Evolutionary conservation across 352 stramenopile genomes (phyloP).

Genomic region (Hyaloperonospora arabidopsidis): DNA sequence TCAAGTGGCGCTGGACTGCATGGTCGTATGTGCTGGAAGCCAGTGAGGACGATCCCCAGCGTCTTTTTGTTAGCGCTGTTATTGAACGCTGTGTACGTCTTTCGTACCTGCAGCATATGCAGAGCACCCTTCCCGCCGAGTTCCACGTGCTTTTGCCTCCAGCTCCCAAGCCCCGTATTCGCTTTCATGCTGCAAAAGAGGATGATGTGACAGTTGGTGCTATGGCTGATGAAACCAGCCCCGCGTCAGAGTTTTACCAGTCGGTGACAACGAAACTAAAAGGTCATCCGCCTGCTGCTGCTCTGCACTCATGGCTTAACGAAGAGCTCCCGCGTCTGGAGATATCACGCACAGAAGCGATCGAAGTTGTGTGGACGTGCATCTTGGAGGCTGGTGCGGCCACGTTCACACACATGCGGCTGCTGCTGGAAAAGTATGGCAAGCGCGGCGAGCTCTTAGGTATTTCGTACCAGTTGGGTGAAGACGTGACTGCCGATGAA

Average conservation of each 20-base stretch:
- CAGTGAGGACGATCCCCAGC: slow-evolving; percentile 70
- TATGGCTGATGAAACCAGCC: slow-evolving; percentile 7
- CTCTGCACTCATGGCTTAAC: slow-evolving; percentile 51
- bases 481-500: slow-evolving; percentile 31
- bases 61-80: slow-evolving; percentile 76
- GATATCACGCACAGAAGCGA: slow-evolving; percentile 38
- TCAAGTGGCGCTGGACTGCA: slow-evolving; percentile 75
- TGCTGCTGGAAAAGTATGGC: slow-evolving; percentile 76
- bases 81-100: slow-evolving; percentile 80
- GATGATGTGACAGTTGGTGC: slow-evolving; percentile 7
- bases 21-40: slow-evolving; percentile 77
- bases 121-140: slow-evolving; percentile 54
- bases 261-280: slow-evolving; percentile 62
- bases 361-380: slow-evolving; percentile 71
- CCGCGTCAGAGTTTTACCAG: slow-evolving; percentile 46
- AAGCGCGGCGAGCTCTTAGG: slow-evolving; percentile 42
- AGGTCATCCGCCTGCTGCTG: slow-evolving; percentile 42
- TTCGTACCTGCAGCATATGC: slow-evolving; percentile 82
- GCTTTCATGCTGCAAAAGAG: slow-evolving; percentile 34
- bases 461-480: slow-evolving; percentile 22
- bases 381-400: slow-evolving; percentile 67
- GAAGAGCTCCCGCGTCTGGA: slow-evolving; percentile 41
- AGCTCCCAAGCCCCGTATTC: slow-evolving; percentile 58
- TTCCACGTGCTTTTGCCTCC: slow-evolving; percentile 77
- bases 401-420: slow-evolving; percentile 77